Percentiles rank a stretch among this genome's conserved stretches.
phyloP scores from a whole-genome alignment of 2,329 filamentous ascomycete species.

The Aspergillus brunneoviolaceus region DNA sequence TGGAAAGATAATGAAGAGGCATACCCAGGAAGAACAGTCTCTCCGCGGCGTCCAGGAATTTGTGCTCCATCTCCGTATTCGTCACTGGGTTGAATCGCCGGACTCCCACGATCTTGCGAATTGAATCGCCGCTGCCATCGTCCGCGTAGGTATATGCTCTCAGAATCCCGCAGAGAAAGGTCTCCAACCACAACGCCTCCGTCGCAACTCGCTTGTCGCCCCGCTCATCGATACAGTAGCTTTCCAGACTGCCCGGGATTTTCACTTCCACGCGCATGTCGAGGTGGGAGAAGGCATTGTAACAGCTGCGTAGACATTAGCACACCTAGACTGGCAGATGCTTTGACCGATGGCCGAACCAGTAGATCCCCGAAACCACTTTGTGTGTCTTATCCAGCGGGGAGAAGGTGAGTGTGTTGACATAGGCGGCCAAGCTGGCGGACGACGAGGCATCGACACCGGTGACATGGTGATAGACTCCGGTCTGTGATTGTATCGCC shows the following conservation, averaged over 20 bases:
- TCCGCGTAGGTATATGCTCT: slow-evolving; percentile 96
- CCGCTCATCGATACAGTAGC: slow-evolving; percentile 95
- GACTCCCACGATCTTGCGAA: slow-evolving; percentile 96
- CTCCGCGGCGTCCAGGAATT: slow-evolving; percentile 91
- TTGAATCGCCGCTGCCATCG: slow-evolving; percentile 88
- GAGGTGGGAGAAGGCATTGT: slow-evolving; percentile 97
- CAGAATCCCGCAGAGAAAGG: slow-evolving; percentile 91
- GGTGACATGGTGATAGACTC: slow-evolving; percentile 96
- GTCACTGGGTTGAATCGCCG: slow-evolving; percentile 96
- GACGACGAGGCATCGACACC: slow-evolving; percentile 97
- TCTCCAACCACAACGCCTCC: slow-evolving; percentile 94
- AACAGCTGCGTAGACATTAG: slow-evolving; percentile 61
- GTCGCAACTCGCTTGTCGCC: slow-evolving; percentile 92
- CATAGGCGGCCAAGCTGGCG: slow-evolving; percentile 93
- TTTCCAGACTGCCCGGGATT: slow-evolving; percentile 93
- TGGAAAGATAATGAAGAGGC: not conserved
- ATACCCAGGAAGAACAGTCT: slow-evolving; percentile 88
- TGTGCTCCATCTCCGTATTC: slow-evolving; percentile 96
- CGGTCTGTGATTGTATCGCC: slow-evolving; percentile 56
- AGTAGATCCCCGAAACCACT: slow-evolving; percentile 91
- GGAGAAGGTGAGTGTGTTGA: slow-evolving; percentile 93
- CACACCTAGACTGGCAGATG: not conserved
- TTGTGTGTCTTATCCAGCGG: slow-evolving; percentile 82
- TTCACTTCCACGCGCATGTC: slow-evolving; percentile 99
- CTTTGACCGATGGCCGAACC: slow-evolving; percentile 54